Evolutionary conservation across 139 green algal genomes (phyloP).

Genomic region (Volvox reticuliferus): DNA sequence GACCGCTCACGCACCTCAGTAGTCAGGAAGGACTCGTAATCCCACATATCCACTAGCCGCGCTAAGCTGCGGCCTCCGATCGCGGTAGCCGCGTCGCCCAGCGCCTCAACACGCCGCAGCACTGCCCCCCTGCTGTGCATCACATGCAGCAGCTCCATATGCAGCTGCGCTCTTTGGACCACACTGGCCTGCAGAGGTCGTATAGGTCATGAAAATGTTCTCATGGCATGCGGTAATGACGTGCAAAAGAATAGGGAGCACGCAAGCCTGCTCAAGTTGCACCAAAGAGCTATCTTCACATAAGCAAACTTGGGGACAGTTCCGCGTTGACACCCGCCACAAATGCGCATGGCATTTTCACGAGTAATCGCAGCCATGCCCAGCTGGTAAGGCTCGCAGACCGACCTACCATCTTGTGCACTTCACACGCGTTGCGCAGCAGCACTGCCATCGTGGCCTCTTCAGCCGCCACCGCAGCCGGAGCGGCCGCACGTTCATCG

Average conservation of each 20-base stretch:
- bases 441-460: slow-evolving; percentile 71
- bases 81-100: not conserved
- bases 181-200: slow-evolving; percentile 51
- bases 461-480: slow-evolving; percentile 62
- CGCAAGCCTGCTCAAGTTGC: too few species aligned
- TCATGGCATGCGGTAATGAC: too few species aligned
- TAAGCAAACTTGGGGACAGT: too few species aligned
- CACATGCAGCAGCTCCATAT: slow-evolving; percentile 71
- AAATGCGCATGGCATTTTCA: too few species aligned
- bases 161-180: slow-evolving; percentile 69
- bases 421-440: slow-evolving; percentile 76
- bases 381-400: too few species aligned
- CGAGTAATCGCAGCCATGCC: too few species aligned
- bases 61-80: slow-evolving; percentile 19
- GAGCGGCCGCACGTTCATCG: slow-evolving; percentile 63
- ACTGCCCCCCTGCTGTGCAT: slow-evolving; percentile 50
- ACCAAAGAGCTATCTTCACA: too few species aligned
- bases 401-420: slow-evolving; percentile 79
- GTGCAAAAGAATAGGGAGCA: too few species aligned
- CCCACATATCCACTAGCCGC: slow-evolving; percentile 76
- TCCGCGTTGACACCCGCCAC: too few species aligned
- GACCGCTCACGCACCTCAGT: slow-evolving; percentile 50
- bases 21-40: slow-evolving; percentile 74
- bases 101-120: slow-evolving; percentile 26
- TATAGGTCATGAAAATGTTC: too few species aligned